Conservation (phyloP, 164 flowering plant genomes). For the Malania oleifera region DNA sequence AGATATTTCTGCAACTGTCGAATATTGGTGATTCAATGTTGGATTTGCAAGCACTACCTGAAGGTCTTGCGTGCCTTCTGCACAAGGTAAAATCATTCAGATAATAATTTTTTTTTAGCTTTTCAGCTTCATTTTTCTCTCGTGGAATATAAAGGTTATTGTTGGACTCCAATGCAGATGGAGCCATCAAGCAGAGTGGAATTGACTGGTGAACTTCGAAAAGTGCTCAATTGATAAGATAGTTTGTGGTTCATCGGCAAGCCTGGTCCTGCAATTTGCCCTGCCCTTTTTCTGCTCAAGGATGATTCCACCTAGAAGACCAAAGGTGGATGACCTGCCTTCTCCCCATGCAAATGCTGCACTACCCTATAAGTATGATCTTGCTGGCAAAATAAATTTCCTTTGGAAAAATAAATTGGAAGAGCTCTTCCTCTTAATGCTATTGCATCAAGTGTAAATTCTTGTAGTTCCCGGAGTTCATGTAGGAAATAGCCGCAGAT, state of each 20-base stretch:
- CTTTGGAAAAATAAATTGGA: neutral
- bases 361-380: neutral
- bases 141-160: neutral
- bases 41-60: constrained; percentile 84
- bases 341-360: neutral
- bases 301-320: no score
- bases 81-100: constrained; percentile 50
- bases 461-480: neutral
- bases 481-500: neutral
- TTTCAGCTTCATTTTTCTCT: neutral
- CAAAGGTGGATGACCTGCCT: neutral
- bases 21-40: constrained; percentile 54
- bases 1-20: constrained; percentile 61
- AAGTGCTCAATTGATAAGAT: constrained; percentile 27
- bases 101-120: neutral
- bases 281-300: neutral
- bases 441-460: constrained; percentile 1
- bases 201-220: constrained; percentile 35
- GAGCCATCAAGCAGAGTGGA: constrained; percentile 36
- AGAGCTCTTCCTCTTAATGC: neutral
- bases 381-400: neutral
- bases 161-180: constrained; percentile 34
- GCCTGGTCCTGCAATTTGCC: neutral
- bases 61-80: constrained; percentile 75
- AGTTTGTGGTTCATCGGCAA: neutral